These are phyloP conservation scores for Anthostomella pinea DNA, from an alignment of 2,329 filamentous ascomycete genomes.

Conservation along the genomic window DNA sequence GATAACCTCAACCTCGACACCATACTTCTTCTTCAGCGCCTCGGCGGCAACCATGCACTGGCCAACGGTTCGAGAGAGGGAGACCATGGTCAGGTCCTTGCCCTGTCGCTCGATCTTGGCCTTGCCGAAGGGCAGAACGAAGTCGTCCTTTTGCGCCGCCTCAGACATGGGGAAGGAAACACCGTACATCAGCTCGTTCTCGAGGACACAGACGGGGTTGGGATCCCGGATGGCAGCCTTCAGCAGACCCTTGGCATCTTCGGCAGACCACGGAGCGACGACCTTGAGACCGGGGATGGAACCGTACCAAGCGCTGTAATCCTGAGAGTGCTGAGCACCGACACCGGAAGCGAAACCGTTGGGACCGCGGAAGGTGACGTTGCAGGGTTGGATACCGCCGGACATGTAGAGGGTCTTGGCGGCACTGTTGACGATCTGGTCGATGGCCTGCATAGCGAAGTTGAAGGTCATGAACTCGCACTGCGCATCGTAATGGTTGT, in stretches of 20 bases:
- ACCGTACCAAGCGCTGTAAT: conserved; percentile 98
- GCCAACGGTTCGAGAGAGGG: conserved; percentile 91
- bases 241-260: conserved; percentile 96
- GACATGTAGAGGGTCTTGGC: conserved; percentile 99
- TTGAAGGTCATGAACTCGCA: conserved; percentile 99
- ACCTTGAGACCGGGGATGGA: conserved; percentile 98
- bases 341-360: conserved; percentile 98
- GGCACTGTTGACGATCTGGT: conserved; percentile 98
- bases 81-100: conserved; percentile 94
- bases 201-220: conserved; percentile 89
- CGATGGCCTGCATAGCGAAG: conserved; percentile 99
- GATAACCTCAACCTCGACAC: conserved; percentile 92
- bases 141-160: conserved; percentile 92
- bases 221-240: conserved; percentile 98
- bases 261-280: conserved; percentile 90
- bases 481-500: conserved; percentile 40
- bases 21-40: conserved; percentile 92
- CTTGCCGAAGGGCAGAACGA: conserved; percentile 96
- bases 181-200: conserved; percentile 91
- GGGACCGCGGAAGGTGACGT: conserved; percentile 98
- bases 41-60: conserved; percentile 87
- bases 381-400: conserved; percentile 97
- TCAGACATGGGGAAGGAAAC: conserved; percentile 96
- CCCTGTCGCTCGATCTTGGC: conserved; percentile 97
- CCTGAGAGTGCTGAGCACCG: conserved; percentile 96